Evolutionary conservation across 345 rosid species (phyloP), one percentile per base, ranked within the genome.

Genomic region (Salix purpurea): DNA sequence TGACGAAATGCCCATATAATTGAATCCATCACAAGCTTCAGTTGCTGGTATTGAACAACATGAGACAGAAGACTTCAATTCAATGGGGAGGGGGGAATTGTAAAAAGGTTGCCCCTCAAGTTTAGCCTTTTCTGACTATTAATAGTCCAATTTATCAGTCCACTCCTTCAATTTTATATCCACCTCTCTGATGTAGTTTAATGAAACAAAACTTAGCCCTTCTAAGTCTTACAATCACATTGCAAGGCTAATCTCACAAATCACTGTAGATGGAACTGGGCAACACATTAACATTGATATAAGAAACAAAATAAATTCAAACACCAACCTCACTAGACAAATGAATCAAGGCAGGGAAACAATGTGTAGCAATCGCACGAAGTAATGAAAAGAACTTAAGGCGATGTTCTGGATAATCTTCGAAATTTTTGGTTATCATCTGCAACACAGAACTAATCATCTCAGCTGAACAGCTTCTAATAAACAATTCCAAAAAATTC

Each of bases 1-100:
- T 96, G 99, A 83, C 99, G 94, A 83, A 96, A 96, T 76, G 99
- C 99, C 99, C 98, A 94, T 77, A 96, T 96, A 70, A 96, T 96
- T 54, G 98, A 92, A 83, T 96, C 99, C 97, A 94, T 94, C 50
- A 96, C 98, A 71, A 96, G 92, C 90, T 92, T 96, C 48, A 96
- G 81, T 92, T 96, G 99, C 98, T 91, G 92, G 46, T 54, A 76
- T 6, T 24, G 73, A 80, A 72, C 4, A 48, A 58, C 12, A 54
- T 65, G 54, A 70, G 72, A 58, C 64, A n/a, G 24, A 58, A 23
- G 28, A 58, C 12, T 58, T 58, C 15, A n/a, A 58, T n/a, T n/a
- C 26, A 58, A 23, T 58, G 62, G 62, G 11, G 24, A 1, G 4
- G 14, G 24, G 4, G 10, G 23, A 10, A 3, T 11, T 58, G 62